phyloP scores from a whole-genome alignment of 495 filamentous ascomycete genomes.

The Penicillium angulare region DNA sequence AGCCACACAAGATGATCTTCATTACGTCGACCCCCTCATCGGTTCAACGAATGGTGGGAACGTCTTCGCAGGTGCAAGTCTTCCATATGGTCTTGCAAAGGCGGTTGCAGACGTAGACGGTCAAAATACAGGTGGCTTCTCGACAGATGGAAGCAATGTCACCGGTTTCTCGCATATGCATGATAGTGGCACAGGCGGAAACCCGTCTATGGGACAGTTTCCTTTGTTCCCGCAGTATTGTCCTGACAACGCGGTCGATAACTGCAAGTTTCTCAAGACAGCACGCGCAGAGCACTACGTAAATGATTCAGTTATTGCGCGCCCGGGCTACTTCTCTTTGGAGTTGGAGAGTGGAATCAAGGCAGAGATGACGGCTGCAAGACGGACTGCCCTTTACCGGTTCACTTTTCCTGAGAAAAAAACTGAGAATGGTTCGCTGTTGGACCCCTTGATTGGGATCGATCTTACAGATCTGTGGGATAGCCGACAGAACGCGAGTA shows the following conservation, averaged over 20 bases:
- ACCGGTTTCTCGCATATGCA: slow-evolving; percentile 65
- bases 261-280: slow-evolving; percentile 58
- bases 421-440: slow-evolving; percentile 35
- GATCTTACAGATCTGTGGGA: slow-evolving; percentile 67
- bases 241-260: slow-evolving; percentile 56
- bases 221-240: slow-evolving; percentile 68
- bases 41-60: slow-evolving; percentile 58
- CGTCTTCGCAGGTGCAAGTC: slow-evolving; percentile 71
- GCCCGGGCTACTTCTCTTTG: slow-evolving; percentile 67
- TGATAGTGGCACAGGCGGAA: slow-evolving; percentile 67
- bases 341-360: slow-evolving; percentile 55
- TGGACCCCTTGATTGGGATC: slow-evolving; percentile 57
- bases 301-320: slow-evolving; percentile 55
- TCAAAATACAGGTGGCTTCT: slow-evolving; percentile 69
- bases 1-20: slow-evolving; percentile 22
- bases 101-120: slow-evolving; percentile 68
- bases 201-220: slow-evolving; percentile 69
- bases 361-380: slow-evolving; percentile 67
- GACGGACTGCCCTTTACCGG: slow-evolving; percentile 64
- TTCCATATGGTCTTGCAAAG: slow-evolving; percentile 74
- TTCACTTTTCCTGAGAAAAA: slow-evolving; percentile 61
- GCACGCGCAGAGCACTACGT: slow-evolving; percentile 43
- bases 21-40: slow-evolving; percentile 52
- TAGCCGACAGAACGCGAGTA: slow-evolving; percentile 60
- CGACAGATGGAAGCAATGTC: slow-evolving; percentile 60